phyloP scores from a whole-genome alignment of 192 early-diverging fungal species.

The Coemansia sp. region DNA sequence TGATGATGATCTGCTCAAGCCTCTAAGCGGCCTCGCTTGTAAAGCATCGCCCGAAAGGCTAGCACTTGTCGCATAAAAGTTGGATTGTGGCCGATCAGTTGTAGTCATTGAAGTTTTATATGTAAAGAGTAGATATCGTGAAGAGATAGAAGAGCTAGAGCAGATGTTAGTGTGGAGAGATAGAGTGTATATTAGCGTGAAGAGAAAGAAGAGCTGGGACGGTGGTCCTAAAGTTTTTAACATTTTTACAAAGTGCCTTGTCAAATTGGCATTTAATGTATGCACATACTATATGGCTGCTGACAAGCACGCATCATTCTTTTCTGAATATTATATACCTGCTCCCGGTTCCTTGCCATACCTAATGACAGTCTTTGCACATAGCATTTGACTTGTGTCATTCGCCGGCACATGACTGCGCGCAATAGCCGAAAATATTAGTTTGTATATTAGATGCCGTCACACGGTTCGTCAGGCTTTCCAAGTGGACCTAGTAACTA shows the following conservation, averaged over 20 bases:
- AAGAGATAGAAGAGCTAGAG: not conserved
- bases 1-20: conserved; percentile 3
- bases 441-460: conserved; percentile 1
- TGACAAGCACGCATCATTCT: conserved; percentile 2
- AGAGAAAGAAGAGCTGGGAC: not conserved
- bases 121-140: not conserved
- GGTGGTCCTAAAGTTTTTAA: not conserved
- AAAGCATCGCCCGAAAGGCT: not conserved
- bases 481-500: not conserved
- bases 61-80: not conserved
- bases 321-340: not conserved
- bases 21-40: not conserved
- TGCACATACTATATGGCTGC: not conserved
- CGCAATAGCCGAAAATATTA: conserved; percentile 1
- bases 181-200: not conserved
- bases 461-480: not conserved
- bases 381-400: conserved; percentile 11
- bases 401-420: not conserved
- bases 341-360: not conserved
- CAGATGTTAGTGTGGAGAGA: not conserved
- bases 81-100: not conserved
- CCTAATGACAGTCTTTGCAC: not conserved
- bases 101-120: not conserved
- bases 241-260: no score
- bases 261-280: not conserved